Percentiles rank a stretch among this genome's conserved stretches.
These are phyloP conservation scores for Stygiomarasmius scandens DNA, from an alignment of 1,284 basidiomycete species.

Conservation along the genomic window DNA sequence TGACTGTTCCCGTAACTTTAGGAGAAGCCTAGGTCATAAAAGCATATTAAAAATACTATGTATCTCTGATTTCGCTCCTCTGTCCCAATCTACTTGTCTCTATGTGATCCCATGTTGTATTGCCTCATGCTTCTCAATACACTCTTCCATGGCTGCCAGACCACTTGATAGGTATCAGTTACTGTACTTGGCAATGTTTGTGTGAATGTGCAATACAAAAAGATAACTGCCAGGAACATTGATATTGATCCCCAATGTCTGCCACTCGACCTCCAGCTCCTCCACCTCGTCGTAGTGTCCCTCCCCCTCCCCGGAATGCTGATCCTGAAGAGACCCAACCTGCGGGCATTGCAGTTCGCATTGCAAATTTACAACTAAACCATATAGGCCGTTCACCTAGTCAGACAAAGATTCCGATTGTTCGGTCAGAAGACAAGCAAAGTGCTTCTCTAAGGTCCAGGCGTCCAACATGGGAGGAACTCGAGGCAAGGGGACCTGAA, in stretches of 20 bases:
- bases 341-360: constrained; percentile 31
- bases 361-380: constrained; percentile 31
- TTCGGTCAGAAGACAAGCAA: constrained; percentile 2
- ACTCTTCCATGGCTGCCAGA: constrained; percentile 1
- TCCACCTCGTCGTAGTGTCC: constrained; percentile 32
- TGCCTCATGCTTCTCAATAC: constrained; percentile 18
- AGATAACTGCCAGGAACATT: constrained; percentile 1
- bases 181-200: background rate
- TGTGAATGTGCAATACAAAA: constrained; percentile 8
- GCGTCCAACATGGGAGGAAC: constrained; percentile 16
- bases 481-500: constrained; percentile 22
- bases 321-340: constrained; percentile 10
- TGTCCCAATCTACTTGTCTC: constrained; percentile 32
- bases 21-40: constrained; percentile 92
- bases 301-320: constrained; percentile 21
- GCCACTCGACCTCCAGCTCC: constrained; percentile 13
- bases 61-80: constrained; percentile 24
- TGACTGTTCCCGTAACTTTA: no score
- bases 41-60: constrained; percentile 12
- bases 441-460: background rate
- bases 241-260: constrained; percentile 15
- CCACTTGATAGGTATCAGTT: background rate
- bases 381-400: constrained; percentile 15
- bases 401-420: constrained; percentile 20
- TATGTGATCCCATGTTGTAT: constrained; percentile 41